These are phyloP conservation scores for Venturia aucupariae DNA, from an alignment of 2,329 filamentous ascomycete species.

Conservation along the genomic window DNA sequence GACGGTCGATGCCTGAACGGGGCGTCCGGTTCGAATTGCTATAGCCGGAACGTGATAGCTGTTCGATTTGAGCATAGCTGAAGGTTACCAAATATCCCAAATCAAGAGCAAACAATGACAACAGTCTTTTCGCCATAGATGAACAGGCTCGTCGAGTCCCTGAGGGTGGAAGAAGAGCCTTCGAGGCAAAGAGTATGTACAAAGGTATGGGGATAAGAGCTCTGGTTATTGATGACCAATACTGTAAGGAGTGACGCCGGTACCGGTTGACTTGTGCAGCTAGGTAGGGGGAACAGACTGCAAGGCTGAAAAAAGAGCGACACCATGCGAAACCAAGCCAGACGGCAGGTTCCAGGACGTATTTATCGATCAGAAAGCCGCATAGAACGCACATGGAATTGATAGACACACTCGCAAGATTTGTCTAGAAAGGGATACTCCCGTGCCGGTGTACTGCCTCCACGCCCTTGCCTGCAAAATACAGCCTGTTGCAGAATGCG, in stretches of 20 bases:
- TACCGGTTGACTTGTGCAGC: background rate
- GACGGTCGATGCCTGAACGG: background rate
- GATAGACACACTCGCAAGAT: slow-evolving; percentile 1
- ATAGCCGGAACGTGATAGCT: background rate
- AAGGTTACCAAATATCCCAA: background rate
- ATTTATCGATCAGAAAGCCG: background rate
- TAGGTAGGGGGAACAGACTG: background rate
- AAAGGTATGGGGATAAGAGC: background rate
- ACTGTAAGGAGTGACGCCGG: background rate
- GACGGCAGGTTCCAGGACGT: background rate
- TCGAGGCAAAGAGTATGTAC: background rate
- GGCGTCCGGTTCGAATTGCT: background rate
- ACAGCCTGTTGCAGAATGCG: slow-evolving; percentile 5
- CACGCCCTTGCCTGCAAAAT: slow-evolving; percentile 1
- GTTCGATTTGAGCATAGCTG: background rate
- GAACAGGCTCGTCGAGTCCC: background rate
- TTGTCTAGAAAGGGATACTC: background rate
- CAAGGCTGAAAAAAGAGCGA: slow-evolving; percentile 5
- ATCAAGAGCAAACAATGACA: background rate
- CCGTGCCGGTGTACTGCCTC: background rate
- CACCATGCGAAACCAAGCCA: background rate
- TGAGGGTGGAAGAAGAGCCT: background rate
- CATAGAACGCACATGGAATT: slow-evolving; percentile 4
- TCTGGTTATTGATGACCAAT: background rate
- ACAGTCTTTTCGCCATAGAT: background rate